phyloP scores from a whole-genome alignment of 2,329 filamentous ascomycete species.

The Monascus ruber region DNA sequence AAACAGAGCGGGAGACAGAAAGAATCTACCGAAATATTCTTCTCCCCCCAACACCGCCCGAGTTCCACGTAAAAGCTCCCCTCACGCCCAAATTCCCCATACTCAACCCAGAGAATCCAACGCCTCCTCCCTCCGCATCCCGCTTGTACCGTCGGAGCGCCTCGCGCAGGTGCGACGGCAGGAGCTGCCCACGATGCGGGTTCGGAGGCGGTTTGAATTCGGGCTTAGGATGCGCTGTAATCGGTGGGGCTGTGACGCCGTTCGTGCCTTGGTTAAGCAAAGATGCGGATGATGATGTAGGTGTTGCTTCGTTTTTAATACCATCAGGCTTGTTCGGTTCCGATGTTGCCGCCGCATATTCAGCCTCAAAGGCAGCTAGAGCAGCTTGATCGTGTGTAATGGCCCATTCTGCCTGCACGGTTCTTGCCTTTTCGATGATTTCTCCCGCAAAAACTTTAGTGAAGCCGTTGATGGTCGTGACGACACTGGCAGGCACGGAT shows the following conservation, averaged over 20 bases:
- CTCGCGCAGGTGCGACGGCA: conserved; percentile 40
- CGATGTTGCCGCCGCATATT: conserved; percentile 44
- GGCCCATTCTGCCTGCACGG: conserved; percentile 46
- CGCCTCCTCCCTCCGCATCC: conserved; percentile 38
- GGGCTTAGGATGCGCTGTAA: conserved; percentile 10
- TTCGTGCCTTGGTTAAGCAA: not conserved
- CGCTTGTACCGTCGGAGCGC: conserved; percentile 38
- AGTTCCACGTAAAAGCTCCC: conserved; percentile 33
- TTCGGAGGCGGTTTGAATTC: conserved; percentile 31
- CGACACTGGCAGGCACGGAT: conserved; percentile 52
- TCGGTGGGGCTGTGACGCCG: conserved; percentile 4
- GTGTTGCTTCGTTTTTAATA: conserved; percentile 14
- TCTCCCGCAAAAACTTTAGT: conserved; percentile 57
- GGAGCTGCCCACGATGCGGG: conserved; percentile 36
- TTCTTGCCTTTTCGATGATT: conserved; percentile 53
- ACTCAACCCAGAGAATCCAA: conserved; percentile 37
- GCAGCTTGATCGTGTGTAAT: conserved; percentile 42
- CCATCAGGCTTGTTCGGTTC: conserved; percentile 21
- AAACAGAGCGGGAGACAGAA: conserved; percentile 1
- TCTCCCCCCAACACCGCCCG: conserved; percentile 29
- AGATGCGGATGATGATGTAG: not conserved
- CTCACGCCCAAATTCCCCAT: conserved; percentile 33
- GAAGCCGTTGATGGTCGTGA: conserved; percentile 53
- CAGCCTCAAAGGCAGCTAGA: conserved; percentile 44
- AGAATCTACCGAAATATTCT: conserved; percentile 31